These are phyloP conservation scores for Sarocladium kiliense DNA, from an alignment of 2,329 filamentous ascomycete species.

Conservation along the genomic window DNA sequence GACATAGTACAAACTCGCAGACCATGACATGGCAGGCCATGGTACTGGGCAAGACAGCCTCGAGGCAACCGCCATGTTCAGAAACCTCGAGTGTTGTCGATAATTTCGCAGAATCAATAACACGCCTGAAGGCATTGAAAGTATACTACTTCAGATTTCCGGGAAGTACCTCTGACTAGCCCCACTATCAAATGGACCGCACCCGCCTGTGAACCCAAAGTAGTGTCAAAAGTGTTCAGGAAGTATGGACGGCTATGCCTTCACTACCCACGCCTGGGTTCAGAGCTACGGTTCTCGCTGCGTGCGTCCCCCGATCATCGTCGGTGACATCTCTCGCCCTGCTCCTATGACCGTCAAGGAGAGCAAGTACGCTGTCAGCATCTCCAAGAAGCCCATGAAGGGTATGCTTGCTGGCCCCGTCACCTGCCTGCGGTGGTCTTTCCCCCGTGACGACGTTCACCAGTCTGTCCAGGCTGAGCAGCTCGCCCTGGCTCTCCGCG, in stretches of 20 bases:
- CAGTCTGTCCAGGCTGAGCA: conserved; percentile 99
- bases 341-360: conserved; percentile 99
- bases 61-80: background rate
- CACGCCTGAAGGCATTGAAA: background rate
- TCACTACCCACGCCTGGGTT: conserved; percentile 99
- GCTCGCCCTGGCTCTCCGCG: conserved; percentile 94
- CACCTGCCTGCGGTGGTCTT: conserved; percentile 98
- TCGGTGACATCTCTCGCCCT: conserved; percentile 96
- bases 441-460: conserved; percentile 99
- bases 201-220: too few relatives aligned
- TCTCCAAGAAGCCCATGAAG: conserved; percentile 99
- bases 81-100: background rate
- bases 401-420: conserved; percentile 99
- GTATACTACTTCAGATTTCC: background rate
- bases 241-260: conserved; percentile 92
- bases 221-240: too few relatives aligned
- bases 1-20: background rate
- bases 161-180: too few relatives aligned
- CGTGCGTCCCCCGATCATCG: conserved; percentile 96
- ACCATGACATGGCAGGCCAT: too few relatives aligned
- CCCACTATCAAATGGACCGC: too few relatives aligned
- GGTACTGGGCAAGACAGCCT: background rate
- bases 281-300: conserved; percentile 98
- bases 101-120: background rate
- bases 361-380: conserved; percentile 94